phyloP scores from a whole-genome alignment of 768 basidiomycete genomes.

The Steccherinum ochraceum region DNA sequence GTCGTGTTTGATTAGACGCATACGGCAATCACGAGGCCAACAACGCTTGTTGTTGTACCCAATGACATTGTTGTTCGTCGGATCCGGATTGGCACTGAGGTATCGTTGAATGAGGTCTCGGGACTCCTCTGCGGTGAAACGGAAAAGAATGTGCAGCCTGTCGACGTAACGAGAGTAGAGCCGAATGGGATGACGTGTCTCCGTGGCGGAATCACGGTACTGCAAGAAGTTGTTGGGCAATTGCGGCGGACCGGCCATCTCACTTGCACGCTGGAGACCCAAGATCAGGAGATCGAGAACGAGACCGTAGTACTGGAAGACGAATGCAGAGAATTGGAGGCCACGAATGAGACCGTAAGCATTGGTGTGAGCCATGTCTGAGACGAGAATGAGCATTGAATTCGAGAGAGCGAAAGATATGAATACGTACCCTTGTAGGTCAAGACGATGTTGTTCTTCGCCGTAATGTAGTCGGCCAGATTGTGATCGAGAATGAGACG shows the following conservation, averaged over 20 bases:
- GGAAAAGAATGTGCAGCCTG: conserved; percentile 90
- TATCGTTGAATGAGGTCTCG: conserved; percentile 98
- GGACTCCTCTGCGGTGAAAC: conserved; percentile 95
- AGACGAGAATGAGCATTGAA: conserved; percentile 1
- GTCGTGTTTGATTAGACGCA: conserved; percentile 99
- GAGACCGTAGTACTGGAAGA: conserved; percentile 98
- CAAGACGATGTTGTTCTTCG: conserved; percentile 94
- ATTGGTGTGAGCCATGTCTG: conserved; percentile 96
- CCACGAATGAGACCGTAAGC: conserved; percentile 96
- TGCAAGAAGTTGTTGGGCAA: conserved; percentile 99
- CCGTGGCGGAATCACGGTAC: conserved; percentile 90
- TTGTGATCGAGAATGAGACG: conserved; percentile 98
- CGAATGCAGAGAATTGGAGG: conserved; percentile 96
- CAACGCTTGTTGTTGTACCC: conserved; percentile 99
- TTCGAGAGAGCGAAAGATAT: neutral
- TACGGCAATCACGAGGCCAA: conserved; percentile 98
- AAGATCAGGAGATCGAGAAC: conserved; percentile 94
- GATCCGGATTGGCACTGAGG: conserved; percentile 95
- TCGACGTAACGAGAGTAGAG: conserved; percentile 98
- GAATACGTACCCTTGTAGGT: conserved; percentile 69
- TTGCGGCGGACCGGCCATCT: conserved; percentile 97
- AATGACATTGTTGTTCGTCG: conserved; percentile 97
- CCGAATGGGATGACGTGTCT: conserved; percentile 96
- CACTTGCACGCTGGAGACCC: conserved; percentile 95
- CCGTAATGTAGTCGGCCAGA: conserved; percentile 97